Evolutionary conservation across 169 alveolate species (phyloP).

Genomic region (Plasmodium blacklocki): DNA sequence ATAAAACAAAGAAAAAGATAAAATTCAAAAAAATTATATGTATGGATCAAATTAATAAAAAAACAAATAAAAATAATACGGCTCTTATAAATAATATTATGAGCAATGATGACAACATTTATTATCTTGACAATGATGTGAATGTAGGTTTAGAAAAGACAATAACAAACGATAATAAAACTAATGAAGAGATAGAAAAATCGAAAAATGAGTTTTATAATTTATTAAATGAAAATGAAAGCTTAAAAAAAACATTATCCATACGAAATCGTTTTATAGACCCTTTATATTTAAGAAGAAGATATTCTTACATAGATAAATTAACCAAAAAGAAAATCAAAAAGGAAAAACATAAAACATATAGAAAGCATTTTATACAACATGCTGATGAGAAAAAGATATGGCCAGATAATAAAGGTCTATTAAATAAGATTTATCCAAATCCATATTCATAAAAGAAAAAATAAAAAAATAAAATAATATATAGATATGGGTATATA

Average conservation of each 20-base stretch:
- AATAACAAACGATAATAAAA: constrained; percentile 20
- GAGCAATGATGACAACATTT: constrained; percentile 17
- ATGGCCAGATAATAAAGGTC: constrained; percentile 88
- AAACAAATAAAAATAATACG: background rate
- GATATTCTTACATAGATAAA: constrained; percentile 83
- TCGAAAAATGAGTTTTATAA: constrained; percentile 37
- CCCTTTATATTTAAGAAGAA: constrained; percentile 83
- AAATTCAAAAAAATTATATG: constrained; percentile 55
- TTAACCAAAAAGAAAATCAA: constrained; percentile 82
- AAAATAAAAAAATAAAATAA: background rate
- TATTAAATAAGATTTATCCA: constrained; percentile 84
- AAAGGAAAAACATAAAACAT: constrained; percentile 81
- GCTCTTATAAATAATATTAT: no score
- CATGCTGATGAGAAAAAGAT: constrained; percentile 85
- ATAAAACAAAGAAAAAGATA: constrained; percentile 31
- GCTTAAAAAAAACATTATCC: constrained; percentile 32
- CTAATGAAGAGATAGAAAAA: constrained; percentile 49
- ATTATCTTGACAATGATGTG: constrained; percentile 60
- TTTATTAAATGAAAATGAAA: constrained; percentile 64
- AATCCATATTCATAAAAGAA: constrained; percentile 61
- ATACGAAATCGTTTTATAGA: constrained; percentile 84
- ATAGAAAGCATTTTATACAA: constrained; percentile 82
- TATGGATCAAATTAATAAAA: constrained; percentile 19
- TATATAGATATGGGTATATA: background rate
- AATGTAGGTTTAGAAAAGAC: constrained; percentile 64